Evolutionary conservation across 1,139 yeast genomes (phyloP).

Genomic region (Saccharomyces hybrid): DNA sequence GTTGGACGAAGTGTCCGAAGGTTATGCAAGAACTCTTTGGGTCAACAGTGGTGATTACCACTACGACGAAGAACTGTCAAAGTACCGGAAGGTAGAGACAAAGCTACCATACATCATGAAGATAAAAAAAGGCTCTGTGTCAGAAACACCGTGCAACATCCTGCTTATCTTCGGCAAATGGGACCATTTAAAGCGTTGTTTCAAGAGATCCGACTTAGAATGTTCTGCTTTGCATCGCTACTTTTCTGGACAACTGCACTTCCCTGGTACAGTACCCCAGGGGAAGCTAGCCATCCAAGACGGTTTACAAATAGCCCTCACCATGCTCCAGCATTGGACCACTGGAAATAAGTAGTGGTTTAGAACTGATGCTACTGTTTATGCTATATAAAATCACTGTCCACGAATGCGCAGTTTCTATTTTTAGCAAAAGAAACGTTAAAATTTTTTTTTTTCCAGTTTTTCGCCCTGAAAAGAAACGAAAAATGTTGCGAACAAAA

Average conservation of each 20-base stretch:
- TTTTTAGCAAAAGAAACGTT: neutral
- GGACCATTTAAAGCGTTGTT: constrained; percentile 47
- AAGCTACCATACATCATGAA: constrained; percentile 19
- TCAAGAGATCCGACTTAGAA: constrained; percentile 40
- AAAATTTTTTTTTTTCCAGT: neutral
- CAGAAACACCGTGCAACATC: constrained; percentile 28
- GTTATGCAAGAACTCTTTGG: constrained; percentile 1
- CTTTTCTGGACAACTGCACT: constrained; percentile 56
- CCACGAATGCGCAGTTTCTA: neutral
- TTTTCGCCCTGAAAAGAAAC: neutral
- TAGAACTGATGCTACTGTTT: neutral
- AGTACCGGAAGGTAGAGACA: constrained; percentile 18
- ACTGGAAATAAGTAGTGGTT: neutral
- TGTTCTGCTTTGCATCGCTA: constrained; percentile 50
- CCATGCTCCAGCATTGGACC: constrained; percentile 13
- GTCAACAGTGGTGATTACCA: constrained; percentile 60
- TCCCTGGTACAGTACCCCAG: constrained; percentile 48
- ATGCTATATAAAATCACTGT: neutral
- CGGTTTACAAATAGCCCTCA: constrained; percentile 44
- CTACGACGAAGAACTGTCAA: constrained; percentile 28
- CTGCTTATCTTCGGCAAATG: constrained; percentile 60
- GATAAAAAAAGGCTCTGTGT: constrained; percentile 3
- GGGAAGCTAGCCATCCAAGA: constrained; percentile 36
- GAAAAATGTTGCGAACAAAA: constrained; percentile 1
- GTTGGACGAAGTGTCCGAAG: constrained; percentile 47